phyloP scores from a whole-genome alignment of 179 eudicot species.

The Gypsophila paniculata region DNA sequence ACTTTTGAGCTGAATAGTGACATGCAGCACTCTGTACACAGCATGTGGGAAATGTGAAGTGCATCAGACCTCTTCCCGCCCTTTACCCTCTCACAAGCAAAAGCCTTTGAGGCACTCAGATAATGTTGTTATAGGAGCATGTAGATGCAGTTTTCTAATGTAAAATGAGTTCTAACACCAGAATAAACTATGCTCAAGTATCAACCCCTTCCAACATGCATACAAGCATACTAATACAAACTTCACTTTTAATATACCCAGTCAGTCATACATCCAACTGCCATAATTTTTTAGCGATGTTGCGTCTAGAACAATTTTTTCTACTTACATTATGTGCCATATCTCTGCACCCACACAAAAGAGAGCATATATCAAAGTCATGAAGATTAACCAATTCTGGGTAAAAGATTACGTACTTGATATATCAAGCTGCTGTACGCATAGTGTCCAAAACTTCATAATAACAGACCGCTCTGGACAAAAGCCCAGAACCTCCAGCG shows the following conservation, averaged over 20 bases:
- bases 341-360: not conserved
- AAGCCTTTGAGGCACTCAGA: not conserved
- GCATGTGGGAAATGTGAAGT: not conserved
- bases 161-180: not conserved
- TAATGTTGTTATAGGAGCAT: not conserved
- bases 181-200: not conserved
- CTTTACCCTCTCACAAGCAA: not conserved
- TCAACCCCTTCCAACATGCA: not conserved
- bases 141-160: not conserved
- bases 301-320: not conserved
- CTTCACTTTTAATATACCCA: not conserved
- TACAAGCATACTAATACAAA: not conserved
- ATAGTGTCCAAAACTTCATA: conserved; percentile 71
- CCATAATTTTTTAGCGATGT: not conserved
- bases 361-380: not conserved
- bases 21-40: not conserved
- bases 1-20: not conserved
- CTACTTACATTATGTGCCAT: not conserved
- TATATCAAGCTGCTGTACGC: conserved; percentile 65
- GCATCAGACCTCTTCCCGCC: not conserved
- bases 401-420: conserved; percentile 46
- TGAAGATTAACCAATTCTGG: conserved; percentile 1
- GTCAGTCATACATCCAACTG: not conserved
- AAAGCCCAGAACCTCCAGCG: conserved; percentile 63
- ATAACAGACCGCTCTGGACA: conserved; percentile 54